A percentile compares a stretch with the other conserved stretches of the same genome.
Evolutionary conservation across 768 basidiomycete species (phyloP).

Genomic region (Cyclocybe cylindracea): DNA sequence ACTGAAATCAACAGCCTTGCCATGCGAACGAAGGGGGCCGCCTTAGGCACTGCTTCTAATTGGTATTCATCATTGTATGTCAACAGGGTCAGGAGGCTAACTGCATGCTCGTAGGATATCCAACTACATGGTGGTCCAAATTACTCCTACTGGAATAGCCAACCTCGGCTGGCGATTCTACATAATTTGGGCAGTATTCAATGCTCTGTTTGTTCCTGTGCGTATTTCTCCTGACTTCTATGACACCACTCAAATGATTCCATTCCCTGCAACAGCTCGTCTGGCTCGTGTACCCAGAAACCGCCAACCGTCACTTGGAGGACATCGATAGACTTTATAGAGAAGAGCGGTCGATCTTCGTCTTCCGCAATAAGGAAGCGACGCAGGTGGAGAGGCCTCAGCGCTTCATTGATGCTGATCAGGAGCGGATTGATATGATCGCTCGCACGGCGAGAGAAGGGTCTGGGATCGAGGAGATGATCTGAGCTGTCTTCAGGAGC

Average conservation of each 20-base stretch:
- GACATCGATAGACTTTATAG: constrained; percentile 51
- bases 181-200: constrained; percentile 50
- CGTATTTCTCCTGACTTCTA: constrained; percentile 10
- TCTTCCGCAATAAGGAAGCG: constrained; percentile 43
- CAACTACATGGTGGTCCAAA: constrained; percentile 53
- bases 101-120: constrained; percentile 34
- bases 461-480: neutral
- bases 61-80: constrained; percentile 28
- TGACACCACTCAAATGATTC: neutral
- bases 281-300: constrained; percentile 50
- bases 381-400: constrained; percentile 44
- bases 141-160: constrained; percentile 47
- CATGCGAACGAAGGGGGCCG: constrained; percentile 53
- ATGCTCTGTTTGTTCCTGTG: constrained; percentile 49
- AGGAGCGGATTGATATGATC: constrained; percentile 21
- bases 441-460: constrained; percentile 7
- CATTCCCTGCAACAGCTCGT: constrained; percentile 32
- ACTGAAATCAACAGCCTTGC: constrained; percentile 51
- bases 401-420: constrained; percentile 40
- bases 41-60: constrained; percentile 48
- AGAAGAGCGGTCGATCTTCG: constrained; percentile 42
- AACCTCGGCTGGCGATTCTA: constrained; percentile 51
- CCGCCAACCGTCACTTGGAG: constrained; percentile 49
- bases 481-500: constrained; percentile 29
- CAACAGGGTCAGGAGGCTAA: neutral